Evolutionary conservation across 2,329 filamentous ascomycete species (phyloP).

Genomic region (Chrysoporthe cubensis): DNA sequence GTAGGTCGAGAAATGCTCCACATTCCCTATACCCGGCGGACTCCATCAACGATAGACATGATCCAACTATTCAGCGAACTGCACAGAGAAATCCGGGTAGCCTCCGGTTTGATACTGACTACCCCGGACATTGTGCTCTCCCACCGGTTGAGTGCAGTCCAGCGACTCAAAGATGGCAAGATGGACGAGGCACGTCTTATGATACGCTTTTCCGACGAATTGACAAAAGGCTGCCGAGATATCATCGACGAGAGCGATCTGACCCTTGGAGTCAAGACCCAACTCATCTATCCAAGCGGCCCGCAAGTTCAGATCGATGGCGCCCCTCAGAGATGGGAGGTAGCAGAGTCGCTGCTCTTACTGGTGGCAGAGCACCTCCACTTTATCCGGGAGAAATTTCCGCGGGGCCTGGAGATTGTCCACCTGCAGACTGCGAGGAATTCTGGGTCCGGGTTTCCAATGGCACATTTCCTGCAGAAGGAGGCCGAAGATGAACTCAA

Average conservation of each 20-base stretch:
- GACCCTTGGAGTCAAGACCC: constrained; percentile 56
- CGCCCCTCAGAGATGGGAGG: constrained; percentile 56
- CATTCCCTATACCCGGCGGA: constrained; percentile 61
- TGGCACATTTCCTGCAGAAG: constrained; percentile 57
- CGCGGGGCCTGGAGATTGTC: constrained; percentile 52
- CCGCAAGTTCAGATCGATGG: constrained; percentile 53
- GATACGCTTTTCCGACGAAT: constrained; percentile 54
- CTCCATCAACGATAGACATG: constrained; percentile 38
- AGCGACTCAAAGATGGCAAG: constrained; percentile 55
- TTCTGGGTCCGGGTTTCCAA: constrained; percentile 49
- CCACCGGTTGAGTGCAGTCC: constrained; percentile 64
- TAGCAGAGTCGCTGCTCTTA: constrained; percentile 45
- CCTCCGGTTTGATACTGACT: constrained; percentile 59
- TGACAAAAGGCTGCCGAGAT: constrained; percentile 57
- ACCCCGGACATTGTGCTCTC: constrained; percentile 69
- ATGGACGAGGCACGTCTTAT: constrained; percentile 49
- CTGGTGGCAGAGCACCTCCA: constrained; percentile 45
- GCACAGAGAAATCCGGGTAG: constrained; percentile 44
- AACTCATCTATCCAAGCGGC: constrained; percentile 62
- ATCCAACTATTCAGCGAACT: constrained; percentile 44
- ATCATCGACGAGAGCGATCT: constrained; percentile 68
- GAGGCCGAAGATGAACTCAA: constrained; percentile 52
- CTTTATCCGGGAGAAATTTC: constrained; percentile 43
- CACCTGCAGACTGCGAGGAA: constrained; percentile 33
- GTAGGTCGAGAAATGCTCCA: constrained; percentile 57